phyloP scores from a whole-genome alignment of 1,139 yeast species.

The Meyerozyma sp. region DNA sequence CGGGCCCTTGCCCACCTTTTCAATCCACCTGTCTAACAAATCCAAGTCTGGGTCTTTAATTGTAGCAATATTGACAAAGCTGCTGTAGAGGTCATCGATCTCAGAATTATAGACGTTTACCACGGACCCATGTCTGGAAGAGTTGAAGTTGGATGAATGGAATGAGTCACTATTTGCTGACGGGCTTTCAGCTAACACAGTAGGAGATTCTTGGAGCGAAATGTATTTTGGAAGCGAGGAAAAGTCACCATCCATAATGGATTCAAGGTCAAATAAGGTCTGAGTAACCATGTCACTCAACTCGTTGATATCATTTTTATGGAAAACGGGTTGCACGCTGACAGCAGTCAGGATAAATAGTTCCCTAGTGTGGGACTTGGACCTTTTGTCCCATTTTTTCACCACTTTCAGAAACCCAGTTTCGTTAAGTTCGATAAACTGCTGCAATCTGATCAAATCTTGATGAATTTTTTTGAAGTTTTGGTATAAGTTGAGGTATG shows the following conservation, averaged over 20 bases:
- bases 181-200: neutral
- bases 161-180: neutral
- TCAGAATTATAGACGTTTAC: constrained; percentile 26
- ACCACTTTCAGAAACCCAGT: constrained; percentile 93
- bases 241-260: constrained; percentile 76
- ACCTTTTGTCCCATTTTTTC: constrained; percentile 96
- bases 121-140: constrained; percentile 10
- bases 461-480: constrained; percentile 86
- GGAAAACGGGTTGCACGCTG: constrained; percentile 94
- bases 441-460: constrained; percentile 82
- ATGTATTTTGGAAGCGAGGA: constrained; percentile 20
- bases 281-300: constrained; percentile 79
- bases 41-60: constrained; percentile 41
- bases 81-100: constrained; percentile 62
- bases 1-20: constrained; percentile 24
- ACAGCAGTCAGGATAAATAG: constrained; percentile 88
- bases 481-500: constrained; percentile 59
- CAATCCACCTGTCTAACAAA: constrained; percentile 45
- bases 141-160: constrained; percentile 2
- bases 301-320: constrained; percentile 79
- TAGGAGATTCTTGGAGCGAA: neutral
- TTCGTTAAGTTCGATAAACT: constrained; percentile 88
- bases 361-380: constrained; percentile 92
- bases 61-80: constrained; percentile 58
- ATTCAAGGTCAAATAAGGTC: constrained; percentile 77